These are phyloP conservation scores for Cystofilobasidium bisporidii DNA, from an alignment of 768 basidiomycete species.

Conservation along the genomic window DNA sequence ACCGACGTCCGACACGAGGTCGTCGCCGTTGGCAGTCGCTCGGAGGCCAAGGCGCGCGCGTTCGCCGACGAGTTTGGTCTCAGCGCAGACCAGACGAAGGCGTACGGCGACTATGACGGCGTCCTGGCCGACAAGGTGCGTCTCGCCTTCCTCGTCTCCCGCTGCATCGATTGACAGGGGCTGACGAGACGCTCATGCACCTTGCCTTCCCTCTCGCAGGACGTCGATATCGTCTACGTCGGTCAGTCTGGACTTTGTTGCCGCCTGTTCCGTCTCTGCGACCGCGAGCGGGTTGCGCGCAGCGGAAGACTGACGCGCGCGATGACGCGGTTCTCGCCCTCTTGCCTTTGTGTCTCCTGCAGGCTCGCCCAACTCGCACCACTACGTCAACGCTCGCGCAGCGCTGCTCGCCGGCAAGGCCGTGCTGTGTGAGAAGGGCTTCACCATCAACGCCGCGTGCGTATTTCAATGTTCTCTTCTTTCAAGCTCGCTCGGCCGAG, in stretches of 20 bases:
- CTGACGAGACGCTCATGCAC: constrained; percentile 39
- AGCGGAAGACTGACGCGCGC: not conserved
- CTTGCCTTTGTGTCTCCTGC: not conserved
- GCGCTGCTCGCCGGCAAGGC: constrained; percentile 72
- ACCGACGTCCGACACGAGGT: constrained; percentile 26
- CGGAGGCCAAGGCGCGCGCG: constrained; percentile 54
- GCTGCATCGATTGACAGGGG: too few relatives aligned
- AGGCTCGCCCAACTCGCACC: constrained; percentile 78
- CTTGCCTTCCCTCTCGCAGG: not conserved
- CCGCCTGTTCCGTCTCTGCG: not conserved
- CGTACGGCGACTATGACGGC: constrained; percentile 63
- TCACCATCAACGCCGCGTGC: constrained; percentile 66
- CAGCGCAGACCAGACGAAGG: constrained; percentile 54
- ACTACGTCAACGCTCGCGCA: constrained; percentile 65
- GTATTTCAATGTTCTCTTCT: too few relatives aligned
- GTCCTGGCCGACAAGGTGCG: constrained; percentile 60
- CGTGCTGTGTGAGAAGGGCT: constrained; percentile 81
- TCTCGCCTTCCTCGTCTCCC: not conserved
- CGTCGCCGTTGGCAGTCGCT: constrained; percentile 66
- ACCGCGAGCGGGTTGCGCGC: not conserved
- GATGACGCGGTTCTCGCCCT: not conserved
- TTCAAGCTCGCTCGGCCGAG: too few relatives aligned
- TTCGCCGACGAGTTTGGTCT: constrained; percentile 54
- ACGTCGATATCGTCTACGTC: constrained; percentile 59
- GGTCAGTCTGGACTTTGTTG: constrained; percentile 46